Base-by-base conservation (phyloP, 139 green algal genomes). In the Spirogloea muscicola region DNA sequence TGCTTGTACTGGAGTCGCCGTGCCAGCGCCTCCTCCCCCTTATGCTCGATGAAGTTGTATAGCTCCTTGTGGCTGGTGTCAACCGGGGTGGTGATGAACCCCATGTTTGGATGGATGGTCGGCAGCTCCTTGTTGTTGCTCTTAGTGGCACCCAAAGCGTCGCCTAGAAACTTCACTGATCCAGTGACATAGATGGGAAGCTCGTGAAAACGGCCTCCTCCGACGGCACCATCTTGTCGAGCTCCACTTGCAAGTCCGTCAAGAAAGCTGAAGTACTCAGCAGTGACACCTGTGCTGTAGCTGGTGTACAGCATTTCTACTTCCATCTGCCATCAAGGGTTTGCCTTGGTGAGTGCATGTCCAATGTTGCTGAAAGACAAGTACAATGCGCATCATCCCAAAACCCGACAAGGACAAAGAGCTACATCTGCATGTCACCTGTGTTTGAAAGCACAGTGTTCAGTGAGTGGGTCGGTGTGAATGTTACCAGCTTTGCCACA, bases 301-400 rank as follows among this genome's bases (percentile, higher is more conserved):
- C 77, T 63, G 4, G 71, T 74, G 31, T 52, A 79, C 13, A 79
- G 62, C 71, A 79, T 77, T 33, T 79, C 71, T 0, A 79, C 46
- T 33, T 78, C 61, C 71, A 79, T 80, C n/a, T n/a, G n/a, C n/a
- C n/a, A n/a, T n/a, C n/a, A n/a, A n/a, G n/a, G n/a, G n/a, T n/a
- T n/a, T n/a, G n/a, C n/a, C n/a, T n/a, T n/a, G n/a, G n/a, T n/a
- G n/a, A n/a, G n/a, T 55, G 21, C 21, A 55, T 55, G 46, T 55
- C 21, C 46, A 21, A 55, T 55, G 21, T 55, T 55, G 46, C 21
- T 55, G 46, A n/a, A n/a, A n/a, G n/a, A n/a, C n/a, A n/a, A n/a
- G n/a, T n/a, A n/a, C n/a, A n/a, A n/a, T n/a, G n/a, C n/a, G n/a
- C n/a, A n/a, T n/a, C n/a, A n/a, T n/a, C n/a, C n/a, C n/a, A n/a